These are phyloP conservation scores for Globisporangium cystogenes DNA, from an alignment of 352 stramenopile genomes.

Conservation along the genomic window DNA sequence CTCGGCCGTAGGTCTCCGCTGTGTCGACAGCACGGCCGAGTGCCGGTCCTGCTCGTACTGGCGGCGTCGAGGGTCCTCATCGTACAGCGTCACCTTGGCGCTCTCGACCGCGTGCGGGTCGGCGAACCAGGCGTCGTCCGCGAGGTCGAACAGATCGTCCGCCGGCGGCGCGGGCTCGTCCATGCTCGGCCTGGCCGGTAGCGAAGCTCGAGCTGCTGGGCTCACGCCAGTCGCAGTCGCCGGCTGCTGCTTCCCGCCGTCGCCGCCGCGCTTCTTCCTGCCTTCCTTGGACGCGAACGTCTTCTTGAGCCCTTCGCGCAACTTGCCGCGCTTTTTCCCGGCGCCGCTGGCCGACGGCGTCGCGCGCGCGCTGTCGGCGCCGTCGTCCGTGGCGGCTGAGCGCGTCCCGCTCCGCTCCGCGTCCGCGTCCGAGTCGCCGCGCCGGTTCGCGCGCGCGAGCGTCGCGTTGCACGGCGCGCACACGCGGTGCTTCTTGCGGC, in stretches of 20 bases:
- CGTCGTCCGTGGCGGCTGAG: conserved; percentile 5
- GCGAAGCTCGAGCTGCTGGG: no score
- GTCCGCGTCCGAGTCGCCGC: neutral
- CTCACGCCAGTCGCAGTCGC: neutral
- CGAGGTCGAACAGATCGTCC: conserved; percentile 36
- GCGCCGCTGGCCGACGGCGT: conserved; percentile 1
- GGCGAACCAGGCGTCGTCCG: conserved; percentile 59
- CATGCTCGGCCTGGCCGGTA: neutral
- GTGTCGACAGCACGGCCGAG: neutral
- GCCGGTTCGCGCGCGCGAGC: conserved; percentile 14
- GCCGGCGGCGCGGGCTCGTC: neutral
- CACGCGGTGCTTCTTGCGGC: conserved; percentile 59
- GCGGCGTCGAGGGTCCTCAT: neutral
- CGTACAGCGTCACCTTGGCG: neutral
- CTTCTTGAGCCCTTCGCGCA: conserved; percentile 14
- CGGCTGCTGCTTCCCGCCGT: neutral
- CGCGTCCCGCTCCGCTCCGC: conserved; percentile 1
- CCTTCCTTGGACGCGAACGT: conserved; percentile 13
- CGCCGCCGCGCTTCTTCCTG: conserved; percentile 3
- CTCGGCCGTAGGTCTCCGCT: conserved; percentile 3
- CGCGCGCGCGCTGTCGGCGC: neutral
- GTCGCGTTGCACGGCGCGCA: conserved; percentile 36
- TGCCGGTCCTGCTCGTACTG: neutral
- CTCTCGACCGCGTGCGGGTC: conserved; percentile 17
- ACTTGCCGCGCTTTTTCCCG: conserved; percentile 4